These are phyloP conservation scores for Pythium apleroticum DNA, from an alignment of 352 stramenopile genomes.

Conservation along the genomic window DNA sequence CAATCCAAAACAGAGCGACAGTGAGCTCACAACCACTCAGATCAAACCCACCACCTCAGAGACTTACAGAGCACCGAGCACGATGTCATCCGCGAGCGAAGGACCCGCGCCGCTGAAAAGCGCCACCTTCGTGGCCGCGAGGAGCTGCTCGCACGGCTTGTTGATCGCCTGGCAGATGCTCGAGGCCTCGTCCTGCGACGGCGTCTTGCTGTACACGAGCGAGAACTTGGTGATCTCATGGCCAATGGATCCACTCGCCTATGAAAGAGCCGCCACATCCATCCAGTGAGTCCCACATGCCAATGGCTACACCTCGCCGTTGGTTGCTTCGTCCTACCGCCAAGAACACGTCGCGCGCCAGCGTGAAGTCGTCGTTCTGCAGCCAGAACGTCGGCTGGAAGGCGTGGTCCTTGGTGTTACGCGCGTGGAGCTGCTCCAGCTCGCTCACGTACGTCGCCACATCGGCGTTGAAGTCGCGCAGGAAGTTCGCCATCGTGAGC, in stretches of 20 bases:
- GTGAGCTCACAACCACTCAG: background rate
- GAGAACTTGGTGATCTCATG: conserved; percentile 89
- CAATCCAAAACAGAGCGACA: background rate
- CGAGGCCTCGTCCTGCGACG: conserved; percentile 57
- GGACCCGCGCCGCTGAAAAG: conserved; percentile 76
- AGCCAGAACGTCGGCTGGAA: conserved; percentile 84
- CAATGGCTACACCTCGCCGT: background rate
- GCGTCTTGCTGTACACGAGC: conserved; percentile 80
- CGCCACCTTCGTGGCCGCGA: conserved; percentile 71
- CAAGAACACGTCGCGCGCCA: conserved; percentile 78
- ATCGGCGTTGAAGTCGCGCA: conserved; percentile 56
- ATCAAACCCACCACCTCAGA: background rate
- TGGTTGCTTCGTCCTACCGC: conserved; percentile 41
- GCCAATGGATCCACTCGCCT: conserved; percentile 69
- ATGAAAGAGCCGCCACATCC: background rate
- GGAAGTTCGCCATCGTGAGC: conserved; percentile 48
- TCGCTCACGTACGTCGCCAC: conserved; percentile 53
- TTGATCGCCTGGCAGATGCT: conserved; percentile 80
- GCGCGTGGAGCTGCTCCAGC: conserved; percentile 57
- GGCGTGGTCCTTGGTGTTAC: conserved; percentile 47
- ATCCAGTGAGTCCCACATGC: background rate
- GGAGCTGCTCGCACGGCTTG: conserved; percentile 77
- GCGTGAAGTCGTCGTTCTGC: conserved; percentile 70
- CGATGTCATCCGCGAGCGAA: conserved; percentile 75
- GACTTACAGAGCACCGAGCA: conserved; percentile 63